Base-by-base conservation (phyloP, 805 yeast species). In the Cyberlindnera maritima region DNA sequence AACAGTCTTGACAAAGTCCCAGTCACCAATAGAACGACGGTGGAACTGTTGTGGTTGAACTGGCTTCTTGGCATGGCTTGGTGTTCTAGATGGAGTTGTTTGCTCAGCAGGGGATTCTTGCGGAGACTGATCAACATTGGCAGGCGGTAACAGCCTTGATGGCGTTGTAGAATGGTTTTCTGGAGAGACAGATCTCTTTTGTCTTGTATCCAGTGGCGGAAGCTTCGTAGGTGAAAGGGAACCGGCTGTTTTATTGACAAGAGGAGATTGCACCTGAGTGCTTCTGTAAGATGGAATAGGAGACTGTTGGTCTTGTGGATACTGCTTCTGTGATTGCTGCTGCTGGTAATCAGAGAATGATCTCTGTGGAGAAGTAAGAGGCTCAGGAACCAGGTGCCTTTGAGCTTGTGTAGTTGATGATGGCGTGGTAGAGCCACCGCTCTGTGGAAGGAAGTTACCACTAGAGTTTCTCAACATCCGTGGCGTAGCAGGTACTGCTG, bases 1-100 rank as follows among this genome's bases (percentile, higher is more conserved):
- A 39, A 94, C 87, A 2, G 97, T 90, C 66, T 89, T 89, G 48
- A 88, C 76, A 58, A 92, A 91, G 57, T 88, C 96, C 99, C 99
- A 92, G 55, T 94, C 97, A 13, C 98, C 99, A 45, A 92, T 85
- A 4, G 96, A 77, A 49, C 85, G 85, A 54, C 98, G 80, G 64
- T 90, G 92, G 57, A 87, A 86, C 56, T 57, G 59, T 41, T 46
- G 46, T 8, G 57, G 55, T 35, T 65, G 70, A 0, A 55, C 41
- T 32, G 46, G 53, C 43, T 53, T 52, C 48, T 47, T 59, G 41
- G 56, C 50, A 31, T 54, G 48, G 8, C 55, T 50, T 13, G 47
- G 12, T 11, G 48, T 36, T 39, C 46, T 38, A 13, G 58, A 25
- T 12, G 51, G 53, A 2, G 52, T 37, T 1, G 18, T 18, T 11